These are phyloP conservation scores for Thielaviopsis musarum DNA, from an alignment of 2,329 filamentous ascomycete species.

Conservation along the genomic window DNA sequence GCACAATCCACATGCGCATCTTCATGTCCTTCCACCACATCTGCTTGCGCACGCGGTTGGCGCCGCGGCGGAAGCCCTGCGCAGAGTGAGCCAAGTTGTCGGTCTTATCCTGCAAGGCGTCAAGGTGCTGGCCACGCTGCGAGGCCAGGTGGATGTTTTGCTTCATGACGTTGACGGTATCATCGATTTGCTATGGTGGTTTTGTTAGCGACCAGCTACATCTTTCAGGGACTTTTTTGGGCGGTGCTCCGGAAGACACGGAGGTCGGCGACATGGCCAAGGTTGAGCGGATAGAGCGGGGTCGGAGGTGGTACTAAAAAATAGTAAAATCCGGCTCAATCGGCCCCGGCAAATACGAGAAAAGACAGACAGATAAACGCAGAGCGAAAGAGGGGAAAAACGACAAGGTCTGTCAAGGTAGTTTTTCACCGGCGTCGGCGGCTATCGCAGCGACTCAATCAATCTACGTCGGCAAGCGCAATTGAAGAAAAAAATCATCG, in stretches of 20 bases:
- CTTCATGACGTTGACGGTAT: slow-evolving; percentile 86
- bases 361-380: not conserved
- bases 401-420: not conserved
- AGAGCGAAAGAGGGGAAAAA: not conserved
- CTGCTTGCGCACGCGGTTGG: slow-evolving; percentile 89
- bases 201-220: not conserved
- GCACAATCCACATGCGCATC: slow-evolving; percentile 94
- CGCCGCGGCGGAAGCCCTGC: slow-evolving; percentile 87
- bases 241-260: too few species aligned
- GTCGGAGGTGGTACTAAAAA: too few species aligned
- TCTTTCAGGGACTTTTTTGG: too few species aligned
- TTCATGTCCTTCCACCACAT: slow-evolving; percentile 99
- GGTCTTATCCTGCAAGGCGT: slow-evolving; percentile 83
- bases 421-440: not conserved
- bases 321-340: too few species aligned
- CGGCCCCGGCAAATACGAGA: not conserved
- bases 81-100: slow-evolving; percentile 86
- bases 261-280: too few species aligned
- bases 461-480: not conserved
- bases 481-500: not conserved
- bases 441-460: not conserved
- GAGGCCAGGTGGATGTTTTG: slow-evolving; percentile 96
- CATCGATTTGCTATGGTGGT: slow-evolving; percentile 74
- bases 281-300: not conserved
- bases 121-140: slow-evolving; percentile 76